Evolutionary conservation across 2,329 filamentous ascomycete genomes (phyloP).

Genomic region (Tolypocladium ophioglossoides): DNA sequence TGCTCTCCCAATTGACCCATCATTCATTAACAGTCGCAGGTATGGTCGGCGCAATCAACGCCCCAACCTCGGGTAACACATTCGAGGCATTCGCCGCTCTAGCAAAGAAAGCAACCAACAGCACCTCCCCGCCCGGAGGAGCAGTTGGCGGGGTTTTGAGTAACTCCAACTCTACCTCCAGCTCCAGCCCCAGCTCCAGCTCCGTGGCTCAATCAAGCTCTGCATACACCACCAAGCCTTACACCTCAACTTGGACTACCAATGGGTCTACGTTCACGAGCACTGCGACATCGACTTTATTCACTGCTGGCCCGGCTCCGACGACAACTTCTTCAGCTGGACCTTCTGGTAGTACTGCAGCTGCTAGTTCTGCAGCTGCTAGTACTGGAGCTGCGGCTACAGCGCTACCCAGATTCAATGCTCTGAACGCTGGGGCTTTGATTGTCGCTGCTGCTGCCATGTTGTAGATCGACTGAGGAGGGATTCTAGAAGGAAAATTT

Average conservation of each 20-base stretch:
- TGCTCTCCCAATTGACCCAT: too few relatives aligned
- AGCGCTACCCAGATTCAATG: background rate
- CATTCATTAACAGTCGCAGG: background rate
- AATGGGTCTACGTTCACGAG: background rate
- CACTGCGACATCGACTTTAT: background rate
- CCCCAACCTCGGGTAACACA: constrained; percentile 27
- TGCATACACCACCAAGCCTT: background rate
- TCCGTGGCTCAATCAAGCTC: background rate
- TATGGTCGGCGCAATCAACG: background rate
- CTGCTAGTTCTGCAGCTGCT: too few relatives aligned
- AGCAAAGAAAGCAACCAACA: background rate
- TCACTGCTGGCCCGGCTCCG: background rate
- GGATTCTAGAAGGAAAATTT: too few relatives aligned
- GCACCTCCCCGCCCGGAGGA: background rate
- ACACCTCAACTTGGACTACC: background rate
- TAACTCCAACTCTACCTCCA: background rate
- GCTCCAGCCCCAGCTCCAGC: background rate
- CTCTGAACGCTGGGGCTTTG: background rate
- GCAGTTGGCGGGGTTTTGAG: background rate
- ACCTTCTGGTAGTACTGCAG: background rate
- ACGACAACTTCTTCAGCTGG: background rate
- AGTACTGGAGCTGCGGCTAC: background rate
- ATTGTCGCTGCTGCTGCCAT: background rate
- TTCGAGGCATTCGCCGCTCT: background rate
- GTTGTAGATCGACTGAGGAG: background rate